phyloP scores from a whole-genome alignment of 2,329 filamentous ascomycete species.

The Coniochaeta pulveracea region DNA sequence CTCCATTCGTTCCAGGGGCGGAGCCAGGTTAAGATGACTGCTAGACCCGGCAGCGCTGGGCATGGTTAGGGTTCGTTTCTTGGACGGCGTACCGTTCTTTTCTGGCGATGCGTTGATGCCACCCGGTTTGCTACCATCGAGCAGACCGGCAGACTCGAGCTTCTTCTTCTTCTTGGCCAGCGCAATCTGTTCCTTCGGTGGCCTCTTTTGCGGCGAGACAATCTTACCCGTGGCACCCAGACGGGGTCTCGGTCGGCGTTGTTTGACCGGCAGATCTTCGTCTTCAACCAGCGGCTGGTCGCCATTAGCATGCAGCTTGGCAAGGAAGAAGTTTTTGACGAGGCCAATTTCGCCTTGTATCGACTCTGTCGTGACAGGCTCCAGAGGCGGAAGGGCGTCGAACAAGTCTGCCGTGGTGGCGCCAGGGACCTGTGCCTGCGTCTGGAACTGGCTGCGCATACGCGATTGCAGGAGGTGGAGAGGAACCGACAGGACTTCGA shows the following conservation, averaged over 20 bases:
- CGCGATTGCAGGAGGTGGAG: conserved; percentile 88
- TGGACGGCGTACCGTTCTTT: conserved; percentile 27
- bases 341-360: conserved; percentile 75
- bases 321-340: conserved; percentile 82
- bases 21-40: conserved; percentile 22
- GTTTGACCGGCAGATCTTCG: conserved; percentile 87
- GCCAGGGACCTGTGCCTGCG: conserved; percentile 55
- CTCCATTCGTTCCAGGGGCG: conserved; percentile 45
- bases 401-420: conserved; percentile 51
- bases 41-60: conserved; percentile 22
- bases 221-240: conserved; percentile 72
- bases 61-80: conserved; percentile 25
- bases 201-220: conserved; percentile 70
- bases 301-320: conserved; percentile 74
- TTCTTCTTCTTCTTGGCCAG: conserved; percentile 85
- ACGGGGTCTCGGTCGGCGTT: conserved; percentile 61
- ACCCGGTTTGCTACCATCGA: conserved; percentile 17
- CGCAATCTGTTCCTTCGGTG: conserved; percentile 70
- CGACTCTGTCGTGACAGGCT: conserved; percentile 69
- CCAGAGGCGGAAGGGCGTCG: conserved; percentile 55
- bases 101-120: conserved; percentile 22
- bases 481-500: conserved; percentile 80
- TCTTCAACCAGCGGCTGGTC: conserved; percentile 83
- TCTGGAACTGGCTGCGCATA: conserved; percentile 75
- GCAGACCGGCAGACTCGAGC: conserved; percentile 32